phyloP scores from a whole-genome alignment of 208 protist genomes.

The Acanthamoeba rhysodes region DNA sequence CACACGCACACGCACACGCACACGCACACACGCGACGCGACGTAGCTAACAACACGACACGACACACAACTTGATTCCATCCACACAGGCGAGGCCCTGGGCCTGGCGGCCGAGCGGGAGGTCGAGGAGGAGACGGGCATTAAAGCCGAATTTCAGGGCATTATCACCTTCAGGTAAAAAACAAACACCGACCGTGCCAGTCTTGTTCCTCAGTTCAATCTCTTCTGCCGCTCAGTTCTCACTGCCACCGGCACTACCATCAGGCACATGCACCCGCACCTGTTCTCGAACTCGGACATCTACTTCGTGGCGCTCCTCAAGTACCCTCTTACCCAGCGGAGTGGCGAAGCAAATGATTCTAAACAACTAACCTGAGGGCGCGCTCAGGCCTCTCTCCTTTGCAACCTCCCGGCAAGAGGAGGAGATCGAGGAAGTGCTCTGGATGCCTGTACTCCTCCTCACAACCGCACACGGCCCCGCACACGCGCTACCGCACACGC shows the following conservation, averaged over 20 bases:
- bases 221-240: not conserved
- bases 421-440: constrained; percentile 41
- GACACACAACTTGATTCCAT: not conserved
- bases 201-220: not conserved
- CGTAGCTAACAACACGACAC: not conserved
- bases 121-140: constrained; percentile 61
- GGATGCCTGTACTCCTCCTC: constrained; percentile 8
- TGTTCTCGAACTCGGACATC: constrained; percentile 55
- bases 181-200: not conserved
- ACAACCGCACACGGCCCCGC: not conserved
- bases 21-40: not conserved
- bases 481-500: not conserved
- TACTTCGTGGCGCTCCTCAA: constrained; percentile 59
- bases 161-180: not conserved
- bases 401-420: not conserved
- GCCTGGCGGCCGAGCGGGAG: constrained; percentile 12
- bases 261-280: constrained; percentile 66
- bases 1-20: too few species aligned
- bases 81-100: constrained; percentile 24
- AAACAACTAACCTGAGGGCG: too few species aligned
- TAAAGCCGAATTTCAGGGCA: constrained; percentile 39
- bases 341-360: too few species aligned
- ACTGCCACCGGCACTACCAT: too few species aligned
- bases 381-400: not conserved
- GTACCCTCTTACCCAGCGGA: too few species aligned